Evolutionary conservation across 495 filamentous ascomycete genomes (phyloP), one percentile per base, ranked within the genome.

Genomic region (Endocarpon pusillum): DNA sequence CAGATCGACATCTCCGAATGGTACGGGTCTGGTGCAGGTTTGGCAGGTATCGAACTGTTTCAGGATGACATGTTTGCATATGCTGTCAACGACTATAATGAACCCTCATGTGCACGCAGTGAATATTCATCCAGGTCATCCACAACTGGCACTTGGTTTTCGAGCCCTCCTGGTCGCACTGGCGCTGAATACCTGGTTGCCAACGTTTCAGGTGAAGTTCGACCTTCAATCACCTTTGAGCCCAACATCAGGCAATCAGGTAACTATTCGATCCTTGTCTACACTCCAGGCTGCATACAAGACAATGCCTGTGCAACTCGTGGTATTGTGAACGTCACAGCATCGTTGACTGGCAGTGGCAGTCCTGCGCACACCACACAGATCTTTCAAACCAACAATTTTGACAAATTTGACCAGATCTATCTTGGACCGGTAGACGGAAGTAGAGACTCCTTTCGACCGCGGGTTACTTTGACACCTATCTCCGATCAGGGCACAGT

Each of bases 331-430:
- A 79, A 78, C 37, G 67, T 96, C 39, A 85, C 81, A 3, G 83
- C 75, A 3, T 66, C 64, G 12, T 71, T 84, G 51, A 61, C 66
- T 1, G 62, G 58, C 20, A 63, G 60, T 21, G 48, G 40, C 11
- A 44, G 44, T 24, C 33, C 47, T 7, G 40, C 52, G 5, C 38
- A 61, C 8, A 48, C 63, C 11, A 55, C 66, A 0, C 51, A 56
- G 10, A 51, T 91, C 9, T 87, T 64, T 48, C 91, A 99, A 57
- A 93, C 84, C 12, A 96, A 96, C 53, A 57, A 83, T 42, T 82
- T 75, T 47, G 83, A 94, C 57, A 99, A 96, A 54, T 93, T 89
- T 42, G 91, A 96, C 46, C 71, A 75, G 36, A 71, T 96, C 38
- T 93, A 85, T 51, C 73, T 71, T 37, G 91, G 85, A 5, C 69